Conservation (phyloP, 768 basidiomycete genomes). For the Lentinula aciculospora region DNA sequence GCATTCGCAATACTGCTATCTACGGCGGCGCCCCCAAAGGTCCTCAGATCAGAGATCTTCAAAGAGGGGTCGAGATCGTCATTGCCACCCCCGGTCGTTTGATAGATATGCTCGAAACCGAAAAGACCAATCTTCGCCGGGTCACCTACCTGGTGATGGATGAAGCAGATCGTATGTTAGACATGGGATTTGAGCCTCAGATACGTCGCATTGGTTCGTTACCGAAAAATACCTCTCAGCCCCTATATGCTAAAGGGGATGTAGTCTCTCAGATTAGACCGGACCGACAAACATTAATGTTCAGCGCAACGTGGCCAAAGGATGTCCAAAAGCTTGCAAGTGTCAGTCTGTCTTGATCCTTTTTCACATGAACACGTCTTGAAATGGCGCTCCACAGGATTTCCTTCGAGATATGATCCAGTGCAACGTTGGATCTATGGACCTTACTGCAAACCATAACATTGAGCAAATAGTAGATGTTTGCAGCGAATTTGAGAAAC, state of each 20-base stretch:
- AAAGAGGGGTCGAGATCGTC: constrained; percentile 94
- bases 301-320: constrained; percentile 99
- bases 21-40: constrained; percentile 99
- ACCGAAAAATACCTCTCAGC: background rate
- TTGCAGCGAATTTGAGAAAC: constrained; percentile 96
- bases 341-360: constrained; percentile 30
- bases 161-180: constrained; percentile 99
- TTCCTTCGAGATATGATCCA: constrained; percentile 96
- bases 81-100: constrained; percentile 99
- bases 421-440: constrained; percentile 98
- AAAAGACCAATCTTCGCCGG: constrained; percentile 94
- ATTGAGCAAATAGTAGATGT: constrained; percentile 95
- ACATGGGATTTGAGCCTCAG: constrained; percentile 99
- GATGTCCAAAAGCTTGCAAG: constrained; percentile 97
- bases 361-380: background rate
- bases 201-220: constrained; percentile 91
- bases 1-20: constrained; percentile 97
- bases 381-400: constrained; percentile 48
- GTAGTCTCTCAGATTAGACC: constrained; percentile 74
- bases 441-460: constrained; percentile 96
- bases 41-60: constrained; percentile 95
- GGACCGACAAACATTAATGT: constrained; percentile 98
- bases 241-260: background rate
- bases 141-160: constrained; percentile 99
- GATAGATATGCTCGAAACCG: constrained; percentile 97